phyloP scores from a whole-genome alignment of 2,329 filamentous ascomycete species.

The Bipolaris victoriae region DNA sequence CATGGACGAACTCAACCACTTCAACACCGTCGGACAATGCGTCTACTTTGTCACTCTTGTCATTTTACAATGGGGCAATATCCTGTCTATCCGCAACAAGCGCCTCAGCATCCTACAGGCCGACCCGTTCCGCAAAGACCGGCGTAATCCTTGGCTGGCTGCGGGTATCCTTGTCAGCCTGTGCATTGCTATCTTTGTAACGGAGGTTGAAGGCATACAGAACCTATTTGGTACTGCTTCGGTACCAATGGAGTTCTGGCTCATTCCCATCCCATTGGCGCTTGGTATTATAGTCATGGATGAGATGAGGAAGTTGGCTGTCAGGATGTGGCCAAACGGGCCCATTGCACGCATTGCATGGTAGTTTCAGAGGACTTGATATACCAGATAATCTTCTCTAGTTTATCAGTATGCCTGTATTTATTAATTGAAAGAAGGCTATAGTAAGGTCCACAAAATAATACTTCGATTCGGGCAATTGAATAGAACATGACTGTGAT shows the following conservation, averaged over 20 bases:
- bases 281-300: conserved; percentile 1
- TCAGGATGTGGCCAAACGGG: background rate
- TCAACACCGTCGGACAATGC: conserved; percentile 1
- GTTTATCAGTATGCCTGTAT: no score
- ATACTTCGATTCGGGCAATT: no score
- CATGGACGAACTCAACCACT: background rate
- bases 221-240: background rate
- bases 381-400: no score
- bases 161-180: background rate
- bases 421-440: no score
- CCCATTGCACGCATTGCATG: background rate
- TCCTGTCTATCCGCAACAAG: background rate
- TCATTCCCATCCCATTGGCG: background rate
- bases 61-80: background rate
- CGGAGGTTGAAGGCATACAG: background rate
- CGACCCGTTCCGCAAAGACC: background rate
- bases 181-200: background rate
- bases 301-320: background rate
- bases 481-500: no score
- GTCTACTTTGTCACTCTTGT: conserved; percentile 1
- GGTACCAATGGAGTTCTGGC: background rate
- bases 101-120: conserved; percentile 1
- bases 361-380: background rate
- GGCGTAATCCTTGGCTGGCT: background rate
- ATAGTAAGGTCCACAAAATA: no score